phyloP scores from a whole-genome alignment of 345 rosid species.

The Salix dunnii region DNA sequence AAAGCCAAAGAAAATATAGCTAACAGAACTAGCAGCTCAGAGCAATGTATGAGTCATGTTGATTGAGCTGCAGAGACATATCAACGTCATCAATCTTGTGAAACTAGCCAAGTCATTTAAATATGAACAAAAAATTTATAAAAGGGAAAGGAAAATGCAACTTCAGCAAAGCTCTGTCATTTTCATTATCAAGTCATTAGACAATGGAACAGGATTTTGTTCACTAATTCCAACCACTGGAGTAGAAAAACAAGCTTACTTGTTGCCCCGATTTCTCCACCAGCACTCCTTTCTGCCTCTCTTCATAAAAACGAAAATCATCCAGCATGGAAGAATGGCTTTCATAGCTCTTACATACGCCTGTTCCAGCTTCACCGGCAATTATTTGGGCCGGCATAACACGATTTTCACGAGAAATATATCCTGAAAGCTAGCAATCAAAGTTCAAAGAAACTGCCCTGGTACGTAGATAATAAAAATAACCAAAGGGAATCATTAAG shows the following conservation, averaged over 20 bases:
- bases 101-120: constrained; percentile 11
- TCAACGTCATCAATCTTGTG: constrained; percentile 6
- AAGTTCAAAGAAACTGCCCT: neutral
- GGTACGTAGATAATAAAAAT: too few species aligned
- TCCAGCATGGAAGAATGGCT: constrained; percentile 62
- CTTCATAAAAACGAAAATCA: constrained; percentile 75
- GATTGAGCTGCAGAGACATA: neutral
- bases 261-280: constrained; percentile 59
- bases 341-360: constrained; percentile 52
- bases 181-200: constrained; percentile 36
- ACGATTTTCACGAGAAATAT: neutral
- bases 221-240: constrained; percentile 20
- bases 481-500: too few species aligned
- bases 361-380: constrained; percentile 62
- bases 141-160: constrained; percentile 23
- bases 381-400: neutral
- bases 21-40: neutral
- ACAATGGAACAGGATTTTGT: constrained; percentile 23
- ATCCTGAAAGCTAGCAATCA: neutral
- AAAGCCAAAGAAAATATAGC: too few species aligned
- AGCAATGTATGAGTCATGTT: neutral
- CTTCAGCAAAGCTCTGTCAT: constrained; percentile 60
- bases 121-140: constrained; percentile 1
- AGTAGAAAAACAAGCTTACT: constrained; percentile 15
- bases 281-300: constrained; percentile 64